phyloP scores from a whole-genome alignment of 2,329 filamentous ascomycete species.

The Corynespora cassiicola region DNA sequence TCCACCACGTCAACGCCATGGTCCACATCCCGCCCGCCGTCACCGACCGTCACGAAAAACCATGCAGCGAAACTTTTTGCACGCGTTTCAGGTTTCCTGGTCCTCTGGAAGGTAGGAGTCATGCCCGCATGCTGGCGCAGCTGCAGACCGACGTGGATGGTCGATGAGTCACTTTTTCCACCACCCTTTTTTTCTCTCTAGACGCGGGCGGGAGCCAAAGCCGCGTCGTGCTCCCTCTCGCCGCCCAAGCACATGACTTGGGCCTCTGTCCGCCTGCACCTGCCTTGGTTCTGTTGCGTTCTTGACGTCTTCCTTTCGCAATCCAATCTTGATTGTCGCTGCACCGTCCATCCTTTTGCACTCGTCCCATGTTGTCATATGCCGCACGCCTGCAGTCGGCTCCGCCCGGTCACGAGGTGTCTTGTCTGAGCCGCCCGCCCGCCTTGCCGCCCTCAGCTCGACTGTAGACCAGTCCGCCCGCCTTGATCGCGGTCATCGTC shows the following conservation, averaged over 20 bases:
- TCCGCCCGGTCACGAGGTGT: constrained; percentile 27
- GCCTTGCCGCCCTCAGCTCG: constrained; percentile 13
- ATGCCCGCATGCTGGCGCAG: constrained; percentile 12
- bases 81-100: constrained; percentile 39
- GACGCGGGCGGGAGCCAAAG: constrained; percentile 16
- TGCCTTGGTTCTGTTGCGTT: constrained; percentile 11
- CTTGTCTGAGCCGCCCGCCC: constrained; percentile 10
- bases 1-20: constrained; percentile 27
- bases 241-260: constrained; percentile 11
- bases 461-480: constrained; percentile 3
- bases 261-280: constrained; percentile 9
- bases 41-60: too few relatives aligned
- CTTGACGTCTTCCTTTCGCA: constrained; percentile 6
- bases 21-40: too few relatives aligned
- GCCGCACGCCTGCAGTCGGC: constrained; percentile 19
- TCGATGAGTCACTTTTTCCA: constrained; percentile 46
- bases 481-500: too few relatives aligned
- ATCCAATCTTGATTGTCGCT: constrained; percentile 15
- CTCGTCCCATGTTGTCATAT: constrained; percentile 23
- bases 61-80: constrained; percentile 24
- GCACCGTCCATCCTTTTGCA: constrained; percentile 25
- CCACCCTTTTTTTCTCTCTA: too few relatives aligned
- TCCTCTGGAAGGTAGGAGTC: constrained; percentile 24
- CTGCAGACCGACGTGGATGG: constrained; percentile 39
- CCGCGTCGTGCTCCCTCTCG: constrained; percentile 1